Base-by-base conservation (phyloP, 345 rosid species). In the Eucalyptus erythrocorys region DNA sequence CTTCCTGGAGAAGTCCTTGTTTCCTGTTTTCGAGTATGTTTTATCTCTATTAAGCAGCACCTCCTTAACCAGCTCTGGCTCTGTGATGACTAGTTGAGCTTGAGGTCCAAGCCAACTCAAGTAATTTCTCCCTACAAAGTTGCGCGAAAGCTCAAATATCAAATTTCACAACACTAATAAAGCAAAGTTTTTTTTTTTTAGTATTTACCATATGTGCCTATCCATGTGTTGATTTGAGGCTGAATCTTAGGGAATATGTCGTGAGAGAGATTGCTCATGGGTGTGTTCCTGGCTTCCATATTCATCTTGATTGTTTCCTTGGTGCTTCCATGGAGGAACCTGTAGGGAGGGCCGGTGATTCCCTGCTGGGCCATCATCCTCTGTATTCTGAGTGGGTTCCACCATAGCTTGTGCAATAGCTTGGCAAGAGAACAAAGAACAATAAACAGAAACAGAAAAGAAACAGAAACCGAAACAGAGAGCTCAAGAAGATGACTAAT, bases 61-160 rank as follows among this genome's bases (percentile, higher is more conserved):
- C 86, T 94, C 92, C 88, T 93, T 93, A 50, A 90, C 80, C 86
- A 91, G 86, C 86, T 93, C 92, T 30, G 92, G 89, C 61, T 93
- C 92, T 6, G 92, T 88, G 57, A 93, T 88, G 9, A 91, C 91
- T 50, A 94, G 43, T 30, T 89, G 91, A 61, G 96, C 90, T 80
- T 42, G 81, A n/a, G 88, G 43, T 66, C 94, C 94, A 11, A 86
- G 49, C 94, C 95, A 93, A 30, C 3, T 66, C 27, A 94, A 88
- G 85, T 91, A 92, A 55, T 88, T 93, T 89, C 57, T 90, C 88
- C 93, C 94, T 93, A 45, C 37, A 90, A 30, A 27, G 26, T 10
- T 40, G 32, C 43, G 22, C 37, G 34, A 26, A 80, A 40, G 55
- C 22, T 32, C 19, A 47, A 49, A 27, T 7, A n/a, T 30, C 10